Percentiles rank a stretch among this genome's conserved stretches.
phyloP scores from a whole-genome alignment of 805 yeast species.

The Barnettozyma salicaria region DNA sequence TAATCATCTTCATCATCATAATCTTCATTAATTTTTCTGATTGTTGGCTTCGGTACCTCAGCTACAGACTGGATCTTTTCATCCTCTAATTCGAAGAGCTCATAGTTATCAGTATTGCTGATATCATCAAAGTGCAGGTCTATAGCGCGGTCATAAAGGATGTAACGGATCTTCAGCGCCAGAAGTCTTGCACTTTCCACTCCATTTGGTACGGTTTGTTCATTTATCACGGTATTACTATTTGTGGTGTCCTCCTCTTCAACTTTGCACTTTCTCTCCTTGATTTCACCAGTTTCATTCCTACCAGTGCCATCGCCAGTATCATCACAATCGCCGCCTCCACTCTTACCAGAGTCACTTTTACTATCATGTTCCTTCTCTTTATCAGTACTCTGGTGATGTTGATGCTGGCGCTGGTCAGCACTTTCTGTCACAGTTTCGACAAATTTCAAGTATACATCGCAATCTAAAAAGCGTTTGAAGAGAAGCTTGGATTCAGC shows the following conservation, averaged over 20 bases:
- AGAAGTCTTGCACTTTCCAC: slow-evolving; percentile 44
- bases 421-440: slow-evolving; percentile 7
- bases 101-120: slow-evolving; percentile 15
- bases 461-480: slow-evolving; percentile 37
- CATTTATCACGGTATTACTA: slow-evolving; percentile 23
- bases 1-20: slow-evolving; percentile 27
- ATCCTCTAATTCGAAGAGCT: slow-evolving; percentile 14
- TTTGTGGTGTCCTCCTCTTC: slow-evolving; percentile 26
- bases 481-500: slow-evolving; percentile 30
- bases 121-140: slow-evolving; percentile 35
- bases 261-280: slow-evolving; percentile 33
- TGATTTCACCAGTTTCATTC: slow-evolving; percentile 15
- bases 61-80: not conserved
- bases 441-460: slow-evolving; percentile 24
- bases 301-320: too few relatives aligned
- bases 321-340: too few relatives aligned
- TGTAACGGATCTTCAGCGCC: slow-evolving; percentile 59
- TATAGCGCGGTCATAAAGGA: slow-evolving; percentile 67
- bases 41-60: not conserved
- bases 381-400: too few relatives aligned
- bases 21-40: slow-evolving; percentile 36
- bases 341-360: not conserved
- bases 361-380: slow-evolving; percentile 6
- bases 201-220: slow-evolving; percentile 36
- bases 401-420: too few relatives aligned